Evolutionary conservation across 805 yeast species (phyloP), one percentile per base, ranked within the genome.

Genomic region (Yarrowia sp.): DNA sequence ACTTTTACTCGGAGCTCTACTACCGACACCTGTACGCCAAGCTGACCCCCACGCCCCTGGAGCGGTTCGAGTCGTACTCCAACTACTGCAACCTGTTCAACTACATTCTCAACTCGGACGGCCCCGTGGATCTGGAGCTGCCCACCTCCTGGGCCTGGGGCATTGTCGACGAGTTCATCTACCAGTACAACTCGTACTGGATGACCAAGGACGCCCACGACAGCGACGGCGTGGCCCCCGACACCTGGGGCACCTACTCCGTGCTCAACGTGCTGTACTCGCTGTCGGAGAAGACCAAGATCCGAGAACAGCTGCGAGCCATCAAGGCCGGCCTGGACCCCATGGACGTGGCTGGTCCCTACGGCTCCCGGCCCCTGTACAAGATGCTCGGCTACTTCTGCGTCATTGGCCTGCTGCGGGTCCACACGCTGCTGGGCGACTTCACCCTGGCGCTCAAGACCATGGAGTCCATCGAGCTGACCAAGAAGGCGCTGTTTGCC

Each of bases 141-240:
- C 85, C 85, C 60, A 77, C 77, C 69, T 78, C 79, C 70, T 83
- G 85, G 85, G 76, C 81, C 30, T 83, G 85, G 85, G 85, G 83
- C 67, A 81, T 83, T 69, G 77, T 83, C 69, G 85, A 83, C 70
- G 85, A 83, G 74, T 83, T 83, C 73, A 82, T 83, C 73, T 83
- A 83, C 71, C 85, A 83, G 74, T 83, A 79, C 76, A 82, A 82
- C 72, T 77, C 79, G 71, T 83, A 81, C 69, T 77, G 82, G 60
- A 73, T 78, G 60, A 82, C 78, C 76, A 78, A 82, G 69, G 76
- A 74, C 52, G 68, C 71, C 61, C 70, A 73, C 36, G 73, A 71
- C 19, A 74, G 70, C 24, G 85, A 83, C 72, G 70, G 80, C 55
- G 75, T 72, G 34, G 77, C 77, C 63, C 76, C 83, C 49, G 78